Evolutionary conservation across 192 early-diverging fungal genomes (phyloP), one percentile per base, ranked within the genome.

Genomic region (Umbelopsis sp.): DNA sequence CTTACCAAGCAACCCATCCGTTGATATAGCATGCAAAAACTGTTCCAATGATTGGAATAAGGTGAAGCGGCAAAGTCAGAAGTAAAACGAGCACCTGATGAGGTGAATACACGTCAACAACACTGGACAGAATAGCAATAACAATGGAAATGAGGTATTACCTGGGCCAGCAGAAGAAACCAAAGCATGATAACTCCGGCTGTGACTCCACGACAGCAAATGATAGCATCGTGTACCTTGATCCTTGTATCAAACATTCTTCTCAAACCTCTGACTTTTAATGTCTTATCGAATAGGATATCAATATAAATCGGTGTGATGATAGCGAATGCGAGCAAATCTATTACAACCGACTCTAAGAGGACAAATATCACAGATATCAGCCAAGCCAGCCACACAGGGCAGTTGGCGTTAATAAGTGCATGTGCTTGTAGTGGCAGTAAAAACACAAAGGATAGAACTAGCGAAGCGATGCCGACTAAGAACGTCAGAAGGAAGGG

Each of bases 351-450:
- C 0, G 81, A 80, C 53, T 91, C 88, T 0, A 91, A 62, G n/a
- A 91, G 24, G 3, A 86, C 83, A 71, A 90, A 83, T 31, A 91
- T 85, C 25, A 90, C 76, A 21, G 78, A 76, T 0, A 89, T 78
- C 0, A 86, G 72, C 90, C 90, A 91, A 21, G 87, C 84, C 3
- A 90, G 75, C 77, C 88, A 87, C 0, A 71, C 77, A n/a, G 87
- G 88, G 36, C 86, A 84, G 3, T 81, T 70, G 9, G 44, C 81
- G 1, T 38, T 17, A 20, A 84, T 84, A 11, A 91, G 75, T 14
- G 82, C 90, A 72, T 88, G 80, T 4, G 88, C 87, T 74, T 91
- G 90, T 1, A 85, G 74, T 22, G 77, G 74, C 66, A 91, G 79
- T 4, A 87, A 69, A 74, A 83, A 86, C 4, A 80, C 83, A 69